Evolutionary conservation across 441 rosid species (phyloP).

Genomic region (Aquilaria agallochum): DNA sequence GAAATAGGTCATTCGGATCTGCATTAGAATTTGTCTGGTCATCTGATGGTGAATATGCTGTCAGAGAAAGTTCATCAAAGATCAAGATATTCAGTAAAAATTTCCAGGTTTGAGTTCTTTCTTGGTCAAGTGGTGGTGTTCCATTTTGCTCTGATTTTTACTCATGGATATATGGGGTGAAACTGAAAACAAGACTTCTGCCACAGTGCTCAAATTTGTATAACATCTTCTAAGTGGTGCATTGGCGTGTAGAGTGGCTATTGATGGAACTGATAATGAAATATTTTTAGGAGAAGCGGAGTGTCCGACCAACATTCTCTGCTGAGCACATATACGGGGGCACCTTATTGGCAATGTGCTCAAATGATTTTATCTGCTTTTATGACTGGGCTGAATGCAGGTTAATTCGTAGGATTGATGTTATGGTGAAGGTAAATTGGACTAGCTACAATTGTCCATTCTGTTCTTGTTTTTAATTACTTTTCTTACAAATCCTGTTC

Average conservation of each 20-base stretch:
- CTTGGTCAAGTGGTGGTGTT: neutral
- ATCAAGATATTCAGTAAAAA: constrained; percentile 90
- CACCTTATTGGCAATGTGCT: constrained; percentile 91
- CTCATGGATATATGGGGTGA: too few relatives aligned
- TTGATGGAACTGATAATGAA: constrained; percentile 11
- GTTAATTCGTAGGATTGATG: constrained; percentile 95
- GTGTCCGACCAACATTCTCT: constrained; percentile 87
- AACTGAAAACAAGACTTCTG: too few relatives aligned
- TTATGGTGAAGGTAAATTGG: constrained; percentile 76
- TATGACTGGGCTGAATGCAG: constrained; percentile 99
- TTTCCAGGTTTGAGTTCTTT: constrained; percentile 69
- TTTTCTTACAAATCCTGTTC: constrained; percentile 12
- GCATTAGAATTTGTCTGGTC: constrained; percentile 98
- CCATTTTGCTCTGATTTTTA: neutral
- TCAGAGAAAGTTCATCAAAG: constrained; percentile 92
- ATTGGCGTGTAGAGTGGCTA: too few relatives aligned
- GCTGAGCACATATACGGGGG: constrained; percentile 94
- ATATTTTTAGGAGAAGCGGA: constrained; percentile 85
- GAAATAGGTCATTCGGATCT: constrained; percentile 98
- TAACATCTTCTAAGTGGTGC: too few relatives aligned
- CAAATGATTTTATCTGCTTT: constrained; percentile 97
- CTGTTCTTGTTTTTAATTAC: constrained; percentile 15
- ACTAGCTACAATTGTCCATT: constrained; percentile 11
- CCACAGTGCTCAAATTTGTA: too few relatives aligned
- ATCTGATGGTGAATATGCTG: constrained; percentile 97